Percentiles rank a stretch among this genome's conserved stretches.
phyloP scores from a whole-genome alignment of 176 grass and related monocot species.

The Thinopyrum elongatum region DNA sequence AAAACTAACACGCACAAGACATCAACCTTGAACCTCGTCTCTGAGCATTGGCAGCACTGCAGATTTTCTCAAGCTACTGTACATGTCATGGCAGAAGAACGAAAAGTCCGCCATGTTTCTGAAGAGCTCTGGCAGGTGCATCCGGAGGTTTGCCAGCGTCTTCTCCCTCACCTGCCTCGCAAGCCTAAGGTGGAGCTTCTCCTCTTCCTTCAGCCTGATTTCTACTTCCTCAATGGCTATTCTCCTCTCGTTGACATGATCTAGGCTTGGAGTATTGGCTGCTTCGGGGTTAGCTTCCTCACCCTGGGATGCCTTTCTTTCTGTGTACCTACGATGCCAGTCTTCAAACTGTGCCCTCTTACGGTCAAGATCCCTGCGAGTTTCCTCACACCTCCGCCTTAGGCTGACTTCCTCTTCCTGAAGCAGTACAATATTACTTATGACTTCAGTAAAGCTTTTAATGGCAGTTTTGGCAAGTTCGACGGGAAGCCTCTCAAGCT shows the following conservation, averaged over 20 bases:
- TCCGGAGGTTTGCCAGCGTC: slow-evolving; percentile 74
- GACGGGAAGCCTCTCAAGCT: slow-evolving; percentile 70
- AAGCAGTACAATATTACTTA: slow-evolving; percentile 56
- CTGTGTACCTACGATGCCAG: slow-evolving; percentile 57
- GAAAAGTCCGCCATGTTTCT: slow-evolving; percentile 57
- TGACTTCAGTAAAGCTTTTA: slow-evolving; percentile 66
- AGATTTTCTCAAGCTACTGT: slow-evolving; percentile 45
- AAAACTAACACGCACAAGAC: neutral
- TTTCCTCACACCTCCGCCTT: slow-evolving; percentile 66
- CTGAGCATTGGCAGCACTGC: neutral
- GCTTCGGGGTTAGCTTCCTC: slow-evolving; percentile 53
- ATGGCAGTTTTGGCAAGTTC: slow-evolving; percentile 73
- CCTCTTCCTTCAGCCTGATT: slow-evolving; percentile 55
- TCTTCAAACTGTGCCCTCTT: slow-evolving; percentile 68
- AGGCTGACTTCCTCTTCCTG: slow-evolving; percentile 65
- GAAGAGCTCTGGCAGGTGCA: slow-evolving; percentile 87
- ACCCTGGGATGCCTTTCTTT: slow-evolving; percentile 42
- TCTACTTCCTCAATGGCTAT: slow-evolving; percentile 51
- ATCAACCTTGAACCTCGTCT: slow-evolving; percentile 41
- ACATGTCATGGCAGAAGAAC: slow-evolving; percentile 55
- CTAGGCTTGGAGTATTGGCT: slow-evolving; percentile 36
- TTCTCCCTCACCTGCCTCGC: slow-evolving; percentile 88
- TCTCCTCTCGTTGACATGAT: slow-evolving; percentile 56
- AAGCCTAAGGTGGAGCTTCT: slow-evolving; percentile 44
- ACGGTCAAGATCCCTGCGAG: slow-evolving; percentile 46